A percentile compares a stretch with the other conserved stretches of the same genome.
Conservation (phyloP, 352 stramenopile genomes). For the Pythium apleroticum region DNA sequence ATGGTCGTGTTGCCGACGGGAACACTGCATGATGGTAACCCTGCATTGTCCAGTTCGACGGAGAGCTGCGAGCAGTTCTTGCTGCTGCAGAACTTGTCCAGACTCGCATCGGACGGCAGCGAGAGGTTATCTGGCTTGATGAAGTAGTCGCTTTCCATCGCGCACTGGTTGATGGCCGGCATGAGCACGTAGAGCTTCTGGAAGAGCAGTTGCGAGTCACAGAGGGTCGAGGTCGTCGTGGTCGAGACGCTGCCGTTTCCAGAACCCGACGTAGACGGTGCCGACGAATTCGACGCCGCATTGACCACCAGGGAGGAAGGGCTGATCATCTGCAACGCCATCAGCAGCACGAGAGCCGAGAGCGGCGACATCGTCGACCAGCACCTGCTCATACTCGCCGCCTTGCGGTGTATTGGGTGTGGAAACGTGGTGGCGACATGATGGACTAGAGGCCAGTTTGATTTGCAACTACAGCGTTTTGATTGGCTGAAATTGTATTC, state of each 20-base stretch:
- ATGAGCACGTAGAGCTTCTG: conserved; percentile 52
- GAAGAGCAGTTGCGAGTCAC: conserved; percentile 40
- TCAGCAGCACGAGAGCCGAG: neutral
- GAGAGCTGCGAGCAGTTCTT: conserved; percentile 38
- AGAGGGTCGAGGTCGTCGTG: conserved; percentile 19
- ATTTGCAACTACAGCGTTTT: neutral
- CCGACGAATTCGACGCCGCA: neutral
- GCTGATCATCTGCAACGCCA: neutral
- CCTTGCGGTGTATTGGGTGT: neutral
- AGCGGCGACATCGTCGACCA: neutral
- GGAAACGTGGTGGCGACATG: neutral
- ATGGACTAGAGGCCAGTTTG: conserved; percentile 14
- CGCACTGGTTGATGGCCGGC: conserved; percentile 47
- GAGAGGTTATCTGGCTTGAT: conserved; percentile 30
- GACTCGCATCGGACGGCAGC: conserved; percentile 24
- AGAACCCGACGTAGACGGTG: neutral
- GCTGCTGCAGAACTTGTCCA: conserved; percentile 37
- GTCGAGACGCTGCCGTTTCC: conserved; percentile 3
- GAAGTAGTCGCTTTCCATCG: conserved; percentile 37
- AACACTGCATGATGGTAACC: conserved; percentile 36
- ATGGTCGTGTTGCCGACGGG: conserved; percentile 27
- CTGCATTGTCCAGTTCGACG: conserved; percentile 38
- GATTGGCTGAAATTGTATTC: conserved; percentile 11
- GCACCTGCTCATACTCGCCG: neutral
- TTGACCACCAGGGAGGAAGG: neutral